phyloP scores from a whole-genome alignment of 1,284 basidiomycete genomes.

The Mycosarcoma mackinlayi region DNA sequence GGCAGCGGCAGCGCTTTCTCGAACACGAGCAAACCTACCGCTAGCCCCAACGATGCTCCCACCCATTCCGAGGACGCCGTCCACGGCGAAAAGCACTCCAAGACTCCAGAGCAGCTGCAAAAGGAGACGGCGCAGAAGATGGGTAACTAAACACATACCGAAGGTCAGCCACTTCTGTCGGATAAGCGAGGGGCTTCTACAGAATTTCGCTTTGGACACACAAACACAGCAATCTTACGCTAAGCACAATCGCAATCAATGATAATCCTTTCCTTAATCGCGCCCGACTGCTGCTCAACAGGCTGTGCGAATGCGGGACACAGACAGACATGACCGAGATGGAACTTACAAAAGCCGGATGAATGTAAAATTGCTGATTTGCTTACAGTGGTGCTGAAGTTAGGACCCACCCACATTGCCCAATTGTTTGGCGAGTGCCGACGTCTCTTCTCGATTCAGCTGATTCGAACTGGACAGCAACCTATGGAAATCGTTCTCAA shows the following conservation, averaged over 20 bases:
- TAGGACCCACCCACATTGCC: background rate
- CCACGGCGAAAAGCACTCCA: constrained; percentile 50
- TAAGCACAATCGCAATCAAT: too few relatives aligned
- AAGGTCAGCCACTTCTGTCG: too few relatives aligned
- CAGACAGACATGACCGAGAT: too few relatives aligned
- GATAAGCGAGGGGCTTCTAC: too few relatives aligned
- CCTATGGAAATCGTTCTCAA: constrained; percentile 27
- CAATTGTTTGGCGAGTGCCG: constrained; percentile 1
- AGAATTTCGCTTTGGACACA: too few relatives aligned
- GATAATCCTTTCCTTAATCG: too few relatives aligned
- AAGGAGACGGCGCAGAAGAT: constrained; percentile 45
- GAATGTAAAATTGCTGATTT: background rate
- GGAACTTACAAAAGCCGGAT: too few relatives aligned
- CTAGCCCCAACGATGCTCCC: constrained; percentile 16
- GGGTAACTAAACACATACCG: constrained; percentile 6
- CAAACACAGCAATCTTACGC: too few relatives aligned
- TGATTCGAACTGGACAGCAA: constrained; percentile 20
- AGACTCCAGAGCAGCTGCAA: constrained; percentile 46
- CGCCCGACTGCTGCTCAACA: too few relatives aligned
- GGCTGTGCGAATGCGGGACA: too few relatives aligned
- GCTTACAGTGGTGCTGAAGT: background rate
- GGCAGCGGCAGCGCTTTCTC: background rate
- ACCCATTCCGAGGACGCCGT: constrained; percentile 54
- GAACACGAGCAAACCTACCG: background rate
- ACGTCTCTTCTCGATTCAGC: background rate